A percentile compares a stretch with the other conserved stretches of the same genome.
phyloP scores from a whole-genome alignment of 2,329 filamentous ascomycete genomes.

The Claviceps paspali region DNA sequence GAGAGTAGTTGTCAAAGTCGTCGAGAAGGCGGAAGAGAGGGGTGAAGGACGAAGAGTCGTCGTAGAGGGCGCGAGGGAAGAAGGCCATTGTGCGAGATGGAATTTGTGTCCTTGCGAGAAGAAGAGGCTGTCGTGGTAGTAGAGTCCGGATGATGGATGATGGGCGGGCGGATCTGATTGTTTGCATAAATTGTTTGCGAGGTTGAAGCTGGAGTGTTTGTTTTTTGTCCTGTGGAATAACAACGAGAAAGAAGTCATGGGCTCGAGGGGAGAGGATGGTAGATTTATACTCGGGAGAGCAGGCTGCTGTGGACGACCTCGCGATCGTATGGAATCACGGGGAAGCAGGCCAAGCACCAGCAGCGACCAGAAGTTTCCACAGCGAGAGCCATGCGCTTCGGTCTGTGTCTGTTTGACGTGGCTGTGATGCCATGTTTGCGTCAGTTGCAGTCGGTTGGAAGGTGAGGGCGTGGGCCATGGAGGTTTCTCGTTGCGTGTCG shows the following conservation, averaged over 20 bases:
- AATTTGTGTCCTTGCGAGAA: conserved; percentile 9
- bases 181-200: conserved; percentile 9
- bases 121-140: conserved; percentile 11
- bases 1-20: conserved; percentile 38
- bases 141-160: conserved; percentile 10
- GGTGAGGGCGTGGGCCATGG: neutral
- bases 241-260: neutral
- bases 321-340: neutral
- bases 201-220: neutral
- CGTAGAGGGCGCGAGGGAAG: conserved; percentile 39
- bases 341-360: neutral
- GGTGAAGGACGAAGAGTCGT: conserved; percentile 31
- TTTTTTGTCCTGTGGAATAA: neutral
- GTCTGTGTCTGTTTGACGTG: neutral
- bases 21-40: conserved; percentile 44
- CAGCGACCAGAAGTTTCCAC: neutral
- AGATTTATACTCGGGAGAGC: conserved; percentile 2
- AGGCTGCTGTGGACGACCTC: neutral
- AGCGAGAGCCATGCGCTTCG: neutral
- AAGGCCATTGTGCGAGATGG: conserved; percentile 38
- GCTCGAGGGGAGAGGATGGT: neutral
- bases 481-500: conserved; percentile 1
- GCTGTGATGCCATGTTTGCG: conserved; percentile 1
- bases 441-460: neutral
- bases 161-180: conserved; percentile 11